Evolutionary conservation across 768 basidiomycete species (phyloP), one percentile per base, ranked within the genome.

Genomic region (Leccinum truebloodii): DNA sequence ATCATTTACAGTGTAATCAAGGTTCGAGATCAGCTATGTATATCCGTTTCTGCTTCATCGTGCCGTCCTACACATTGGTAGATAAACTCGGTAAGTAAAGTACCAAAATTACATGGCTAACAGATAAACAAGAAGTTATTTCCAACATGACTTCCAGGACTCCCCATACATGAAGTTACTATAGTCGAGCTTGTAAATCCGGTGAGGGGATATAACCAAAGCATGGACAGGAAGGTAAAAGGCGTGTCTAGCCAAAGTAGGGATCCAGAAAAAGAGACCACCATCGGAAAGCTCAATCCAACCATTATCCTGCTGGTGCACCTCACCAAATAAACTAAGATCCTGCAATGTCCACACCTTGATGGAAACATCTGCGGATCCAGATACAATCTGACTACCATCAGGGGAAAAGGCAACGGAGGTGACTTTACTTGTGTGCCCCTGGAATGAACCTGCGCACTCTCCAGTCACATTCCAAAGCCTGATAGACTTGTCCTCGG

Each of bases 141-240:
- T 64, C 67, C 67, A 69, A 14, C 67, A 68, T 3, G 16, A 37
- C 0, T 4, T 1, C 67, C 67, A 69, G 13, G 68, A 67, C 16
- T 69, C 56, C n/a, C 67, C 67, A 59, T 64, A 56, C 2, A 24
- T 4, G 48, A 58, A 69, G 20, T 55, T 4, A 30, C 53, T 54
- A 3, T 52, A 34, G 28, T 67, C 67, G 24, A 67, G 58, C 18
- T 39, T 63, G 50, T 64, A 68, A 44, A 26, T 35, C 5, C 20
- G 24, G 2, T 59, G 24, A 41, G 44, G 22, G 52, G 67, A 69
- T 8, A 59, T 61, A 10, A 69, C 62, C 18, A 67, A 51, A 16
- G 57, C 39, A 26, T 68, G 67, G 8, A 10, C 26, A 1, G 67
- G 65, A 14, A 69, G 68, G 30, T 58, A 58, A 54, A 61, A 60